Percentiles rank a stretch among this genome's conserved stretches.
phyloP scores from a whole-genome alignment of 768 basidiomycete species.

The Omphalotus guepiniiformis region DNA sequence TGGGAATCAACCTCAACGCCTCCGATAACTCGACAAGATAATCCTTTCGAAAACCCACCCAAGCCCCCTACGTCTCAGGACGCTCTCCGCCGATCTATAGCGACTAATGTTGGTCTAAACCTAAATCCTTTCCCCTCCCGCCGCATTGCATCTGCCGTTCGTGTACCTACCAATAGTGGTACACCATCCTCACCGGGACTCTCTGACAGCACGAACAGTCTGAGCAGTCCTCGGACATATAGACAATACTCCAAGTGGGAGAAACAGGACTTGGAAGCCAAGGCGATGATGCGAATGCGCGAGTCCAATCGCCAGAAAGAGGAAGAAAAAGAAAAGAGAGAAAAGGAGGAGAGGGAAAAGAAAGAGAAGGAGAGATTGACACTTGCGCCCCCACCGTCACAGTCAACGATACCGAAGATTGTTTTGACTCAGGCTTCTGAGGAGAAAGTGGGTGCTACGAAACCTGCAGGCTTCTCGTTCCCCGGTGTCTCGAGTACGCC shows the following conservation, averaged over 20 bases:
- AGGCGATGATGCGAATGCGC: constrained; percentile 70
- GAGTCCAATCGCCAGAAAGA: constrained; percentile 42
- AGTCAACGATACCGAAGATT: constrained; percentile 16
- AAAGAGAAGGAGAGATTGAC: constrained; percentile 28
- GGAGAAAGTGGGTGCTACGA: constrained; percentile 8
- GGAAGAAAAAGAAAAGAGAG: constrained; percentile 35
- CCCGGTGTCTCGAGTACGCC: constrained; percentile 13
- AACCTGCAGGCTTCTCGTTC: constrained; percentile 17
- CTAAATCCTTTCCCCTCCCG: constrained; percentile 46
- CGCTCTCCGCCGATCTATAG: constrained; percentile 44
- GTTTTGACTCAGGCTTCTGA: constrained; percentile 24
- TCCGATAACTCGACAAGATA: constrained; percentile 24
- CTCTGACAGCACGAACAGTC: constrained; percentile 52
- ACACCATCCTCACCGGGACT: constrained; percentile 23
- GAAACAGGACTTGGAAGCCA: constrained; percentile 80
- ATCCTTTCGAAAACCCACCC: constrained; percentile 21
- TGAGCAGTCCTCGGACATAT: constrained; percentile 23
- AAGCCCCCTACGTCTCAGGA: constrained; percentile 25
- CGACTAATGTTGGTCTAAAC: constrained; percentile 38
- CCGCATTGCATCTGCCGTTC: constrained; percentile 39
- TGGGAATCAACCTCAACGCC: constrained; percentile 59
- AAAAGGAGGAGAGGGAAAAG: constrained; percentile 26
- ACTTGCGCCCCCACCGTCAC: constrained; percentile 20
- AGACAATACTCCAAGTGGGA: constrained; percentile 67
- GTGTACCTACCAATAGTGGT: constrained; percentile 33